These are phyloP conservation scores for Fusarium stilboides DNA, from an alignment of 2,329 filamentous ascomycete genomes.

Conservation along the genomic window DNA sequence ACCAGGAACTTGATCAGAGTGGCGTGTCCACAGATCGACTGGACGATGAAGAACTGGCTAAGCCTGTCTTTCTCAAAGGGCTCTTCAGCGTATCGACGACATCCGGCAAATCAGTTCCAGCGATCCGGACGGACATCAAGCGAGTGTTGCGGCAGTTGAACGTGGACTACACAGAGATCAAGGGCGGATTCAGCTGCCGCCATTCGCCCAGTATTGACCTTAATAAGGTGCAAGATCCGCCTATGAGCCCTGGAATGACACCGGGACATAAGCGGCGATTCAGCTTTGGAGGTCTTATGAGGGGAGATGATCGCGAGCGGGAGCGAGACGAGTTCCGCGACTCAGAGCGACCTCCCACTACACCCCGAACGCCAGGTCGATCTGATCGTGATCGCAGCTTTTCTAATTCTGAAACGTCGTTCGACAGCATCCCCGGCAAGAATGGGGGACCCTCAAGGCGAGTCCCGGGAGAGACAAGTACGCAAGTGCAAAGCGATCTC, in stretches of 20 bases:
- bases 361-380: slow-evolving; percentile 62
- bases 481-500: slow-evolving; percentile 90
- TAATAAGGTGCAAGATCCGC: slow-evolving; percentile 77
- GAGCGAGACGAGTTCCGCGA: slow-evolving; percentile 82
- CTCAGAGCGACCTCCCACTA: slow-evolving; percentile 60
- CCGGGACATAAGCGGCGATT: slow-evolving; percentile 82
- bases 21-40: slow-evolving; percentile 73
- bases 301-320: slow-evolving; percentile 73
- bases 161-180: slow-evolving; percentile 93
- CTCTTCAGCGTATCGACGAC: slow-evolving; percentile 98
- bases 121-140: slow-evolving; percentile 92
- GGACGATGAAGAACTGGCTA: slow-evolving; percentile 83
- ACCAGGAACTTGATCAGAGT: slow-evolving; percentile 79
- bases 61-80: slow-evolving; percentile 95
- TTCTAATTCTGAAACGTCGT: slow-evolving; percentile 88
- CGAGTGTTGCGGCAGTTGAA: slow-evolving; percentile 88
- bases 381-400: slow-evolving; percentile 78
- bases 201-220: slow-evolving; percentile 92
- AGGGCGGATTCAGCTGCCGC: slow-evolving; percentile 91
- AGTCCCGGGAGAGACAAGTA: slow-evolving; percentile 88
- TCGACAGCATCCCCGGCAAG: slow-evolving; percentile 77
- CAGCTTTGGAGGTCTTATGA: slow-evolving; percentile 80
- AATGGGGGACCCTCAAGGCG: slow-evolving; percentile 67
- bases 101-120: slow-evolving; percentile 87
- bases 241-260: slow-evolving; percentile 70